Base-by-base conservation (phyloP, 2,329 filamentous ascomycete genomes). In the Macrophomina phaseolina region DNA sequence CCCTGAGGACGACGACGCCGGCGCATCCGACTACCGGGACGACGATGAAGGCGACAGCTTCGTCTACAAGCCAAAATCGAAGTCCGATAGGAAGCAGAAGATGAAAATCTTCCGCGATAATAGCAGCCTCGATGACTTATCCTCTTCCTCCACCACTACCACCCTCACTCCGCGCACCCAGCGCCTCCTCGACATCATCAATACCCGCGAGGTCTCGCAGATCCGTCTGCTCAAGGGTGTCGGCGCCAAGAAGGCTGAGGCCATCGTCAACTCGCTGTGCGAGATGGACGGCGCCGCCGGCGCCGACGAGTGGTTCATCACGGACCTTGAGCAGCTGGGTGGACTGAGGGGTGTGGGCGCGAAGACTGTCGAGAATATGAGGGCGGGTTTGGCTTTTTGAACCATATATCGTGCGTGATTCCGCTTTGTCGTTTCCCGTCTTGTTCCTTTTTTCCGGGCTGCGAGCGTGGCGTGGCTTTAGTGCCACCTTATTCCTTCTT, bases 201-300 rank as follows among this genome's bases (percentile, higher is more conserved):
- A 93, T 80, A 91, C 89, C 23, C 85, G 89, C 58, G 89, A 93
- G 68, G 78, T 90, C 18, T 80, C 80, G 14, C 82, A 86, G 73
- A 93, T 93, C 77, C 86, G 85, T 72, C 80, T 86, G 3, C 82
- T 93, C 1, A 87, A 88, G 46, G 91, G 91, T 1, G 89, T 93
- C 11, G 91, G 91, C 0, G 83, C 87, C 1, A 93, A 92, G 80
- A 91, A 89, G 76, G 91, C 91, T 2, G 81, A 84, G 67, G 79
- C 78, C 11, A 85, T 85, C 45, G 82, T 84, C 1, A 81, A 81
- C 46, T 81, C 78, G 68, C 70, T 85, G 12, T 78, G 81, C 38
- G 82, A 83, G 69, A 76, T 83, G 75, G 81, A 81, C n/a, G 75
- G 77, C 14, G 79, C 74, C 5, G 77, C 78, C 55, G 71, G 48